Percentiles rank a stretch among this genome's conserved stretches.
Evolutionary conservation across 2,329 filamentous ascomycete species (phyloP).

Genomic region (Nakataea oryzae): DNA sequence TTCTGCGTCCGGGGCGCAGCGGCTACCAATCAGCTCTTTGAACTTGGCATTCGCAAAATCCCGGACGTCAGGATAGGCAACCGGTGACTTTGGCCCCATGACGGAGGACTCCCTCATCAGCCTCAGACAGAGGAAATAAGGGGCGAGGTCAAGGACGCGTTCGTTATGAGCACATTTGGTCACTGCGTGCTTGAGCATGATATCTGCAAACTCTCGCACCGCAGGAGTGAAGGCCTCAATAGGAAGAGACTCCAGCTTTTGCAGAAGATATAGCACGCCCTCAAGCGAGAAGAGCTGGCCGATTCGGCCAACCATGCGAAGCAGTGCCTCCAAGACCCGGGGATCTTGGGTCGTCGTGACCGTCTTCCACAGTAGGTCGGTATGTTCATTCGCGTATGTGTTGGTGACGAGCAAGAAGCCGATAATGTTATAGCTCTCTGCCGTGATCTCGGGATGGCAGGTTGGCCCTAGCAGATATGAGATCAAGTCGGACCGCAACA

Average conservation of each 20-base stretch:
- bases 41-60: slow-evolving; percentile 53
- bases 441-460: slow-evolving; percentile 84
- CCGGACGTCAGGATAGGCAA: slow-evolving; percentile 52
- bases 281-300: slow-evolving; percentile 35
- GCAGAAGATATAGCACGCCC: slow-evolving; percentile 53
- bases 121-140: slow-evolving; percentile 47
- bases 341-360: slow-evolving; percentile 75
- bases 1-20: slow-evolving; percentile 36
- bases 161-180: slow-evolving; percentile 26
- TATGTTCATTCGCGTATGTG: slow-evolving; percentile 61
- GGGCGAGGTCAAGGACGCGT: slow-evolving; percentile 23
- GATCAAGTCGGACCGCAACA: slow-evolving; percentile 61
- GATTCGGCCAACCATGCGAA: slow-evolving; percentile 49
- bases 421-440: slow-evolving; percentile 71
- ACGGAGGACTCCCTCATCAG: slow-evolving; percentile 63
- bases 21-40: slow-evolving; percentile 41
- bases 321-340: slow-evolving; percentile 69
- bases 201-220: slow-evolving; percentile 52
- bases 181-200: slow-evolving; percentile 37
- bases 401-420: slow-evolving; percentile 76
- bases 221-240: slow-evolving; percentile 50
- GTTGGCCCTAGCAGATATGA: slow-evolving; percentile 84
- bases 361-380: slow-evolving; percentile 75
- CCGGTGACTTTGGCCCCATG: slow-evolving; percentile 37
- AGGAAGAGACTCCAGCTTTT: slow-evolving; percentile 57